Conservation (phyloP, 208 protist genomes). For the Trypanosoma melophagium region DNA sequence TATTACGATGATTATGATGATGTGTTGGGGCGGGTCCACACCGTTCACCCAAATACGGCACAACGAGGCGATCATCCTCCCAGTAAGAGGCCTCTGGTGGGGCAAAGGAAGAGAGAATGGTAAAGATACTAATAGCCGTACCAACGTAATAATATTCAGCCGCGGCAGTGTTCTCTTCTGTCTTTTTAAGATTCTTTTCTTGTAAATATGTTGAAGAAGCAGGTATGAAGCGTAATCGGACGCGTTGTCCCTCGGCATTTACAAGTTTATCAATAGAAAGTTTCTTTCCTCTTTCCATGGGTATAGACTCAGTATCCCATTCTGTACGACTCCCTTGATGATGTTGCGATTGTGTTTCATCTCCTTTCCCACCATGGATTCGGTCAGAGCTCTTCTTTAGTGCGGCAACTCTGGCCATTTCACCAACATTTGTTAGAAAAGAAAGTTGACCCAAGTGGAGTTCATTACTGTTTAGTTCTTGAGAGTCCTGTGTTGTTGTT, state of each 20-base stretch:
- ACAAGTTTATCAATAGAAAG: conserved; percentile 31
- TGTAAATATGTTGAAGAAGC: too few species aligned
- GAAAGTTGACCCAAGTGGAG: conserved; percentile 4
- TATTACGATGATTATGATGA: conserved; percentile 28
- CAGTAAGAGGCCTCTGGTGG: conserved; percentile 43
- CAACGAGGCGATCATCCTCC: conserved; percentile 71
- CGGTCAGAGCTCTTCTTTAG: background rate
- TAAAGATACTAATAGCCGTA: conserved; percentile 55
- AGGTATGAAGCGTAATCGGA: conserved; percentile 33
- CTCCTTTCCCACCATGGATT: background rate
- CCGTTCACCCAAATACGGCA: conserved; percentile 63
- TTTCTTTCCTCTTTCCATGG: background rate
- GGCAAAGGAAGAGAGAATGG: conserved; percentile 64
- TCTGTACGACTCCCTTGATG: background rate
- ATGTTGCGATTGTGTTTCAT: background rate
- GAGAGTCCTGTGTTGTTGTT: background rate
- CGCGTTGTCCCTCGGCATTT: conserved; percentile 31
- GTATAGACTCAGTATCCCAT: background rate
- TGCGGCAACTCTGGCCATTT: conserved; percentile 9
- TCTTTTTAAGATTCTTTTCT: background rate
- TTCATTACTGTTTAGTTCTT: too few species aligned
- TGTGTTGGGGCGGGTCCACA: background rate
- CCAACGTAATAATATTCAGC: too few species aligned
- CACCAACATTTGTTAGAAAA: conserved; percentile 16
- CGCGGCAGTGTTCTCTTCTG: too few species aligned